Base-by-base conservation (phyloP, 1,139 yeast genomes). In the Nadsonia commutata region DNA sequence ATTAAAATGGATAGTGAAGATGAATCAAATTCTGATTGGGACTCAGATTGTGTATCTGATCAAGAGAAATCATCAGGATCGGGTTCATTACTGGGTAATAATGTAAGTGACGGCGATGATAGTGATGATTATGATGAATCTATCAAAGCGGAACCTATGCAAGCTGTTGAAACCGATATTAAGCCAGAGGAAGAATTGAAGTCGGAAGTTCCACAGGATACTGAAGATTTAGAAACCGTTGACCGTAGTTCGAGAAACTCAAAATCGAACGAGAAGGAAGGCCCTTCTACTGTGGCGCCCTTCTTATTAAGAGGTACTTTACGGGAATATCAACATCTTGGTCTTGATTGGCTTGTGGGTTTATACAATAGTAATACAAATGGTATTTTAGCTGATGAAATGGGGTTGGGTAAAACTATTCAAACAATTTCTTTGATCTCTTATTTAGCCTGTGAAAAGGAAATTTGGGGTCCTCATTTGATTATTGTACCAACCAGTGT, bases 401-500 rank as follows among this genome's bases (percentile, higher is more conserved):
- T 90, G 99, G 99, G 99, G 46, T 71, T 93, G 42, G 99, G 99
- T 55, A 85, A 85, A 57, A 93, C 99, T 0, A 90, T 93, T 48
- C 99, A 93, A 60, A 90, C 99, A 0, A 93, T 93, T 45, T 76
- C 97, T 0, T 65, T 93, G 39, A 65, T 93, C 27, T 71, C 94
- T 0, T 88, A 88, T 59, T 67, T 93, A 44, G 98, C 99, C 0
- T 84, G 95, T 53, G 95, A 82, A 53, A 88, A 86, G 56, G 84
- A 84, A 47, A 74, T 82, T 23, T 90, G 99, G 99, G 98, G 98
- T 0, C 98, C 98, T 0, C 99, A 93, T 66, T 67, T 93, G 45
- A 88, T 93, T 62, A 78, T 93, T 48, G 99, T 93, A 3, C 99
- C 99, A 2, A 93, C 99, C 0, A 85, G 96, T 18, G 99, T 93